Evolutionary conservation across 73 alveolate species (phyloP).

Genomic region (Paramecium biaurelia): DNA sequence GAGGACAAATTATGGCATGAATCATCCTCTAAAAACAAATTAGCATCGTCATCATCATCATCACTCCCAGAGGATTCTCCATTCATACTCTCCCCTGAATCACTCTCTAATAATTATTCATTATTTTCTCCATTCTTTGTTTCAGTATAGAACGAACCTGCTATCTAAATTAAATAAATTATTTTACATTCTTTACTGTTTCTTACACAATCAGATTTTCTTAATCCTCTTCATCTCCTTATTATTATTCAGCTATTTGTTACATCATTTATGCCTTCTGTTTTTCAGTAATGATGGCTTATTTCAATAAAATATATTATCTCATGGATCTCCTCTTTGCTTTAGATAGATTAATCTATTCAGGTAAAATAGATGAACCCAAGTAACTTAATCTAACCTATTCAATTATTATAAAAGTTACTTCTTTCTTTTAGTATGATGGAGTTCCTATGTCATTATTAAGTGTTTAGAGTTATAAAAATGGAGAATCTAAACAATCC

Average conservation of each 20-base stretch:
- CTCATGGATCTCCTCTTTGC: constrained; percentile 47
- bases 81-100: not conserved
- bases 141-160: not conserved
- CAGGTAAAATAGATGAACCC: not conserved
- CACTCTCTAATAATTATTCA: not conserved
- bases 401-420: not conserved
- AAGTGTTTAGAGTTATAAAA: not conserved
- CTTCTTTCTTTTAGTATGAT: not conserved
- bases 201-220: constrained; percentile 9
- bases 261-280: not conserved
- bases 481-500: not conserved
- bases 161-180: not conserved
- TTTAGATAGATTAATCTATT: not conserved
- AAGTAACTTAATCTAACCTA: constrained; percentile 17
- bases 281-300: constrained; percentile 26
- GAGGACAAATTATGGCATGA: not conserved
- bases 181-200: not conserved
- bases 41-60: not conserved
- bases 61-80: not conserved
- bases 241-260: not conserved
- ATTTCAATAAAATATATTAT: constrained; percentile 30
- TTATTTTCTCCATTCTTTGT: not conserved
- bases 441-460: not conserved
- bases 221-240: not conserved
- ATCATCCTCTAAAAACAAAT: not conserved